Evolutionary conservation across 1,284 basidiomycete genomes (phyloP), one percentile per base, ranked within the genome.

Genomic region (Apiotrichum siamense): DNA sequence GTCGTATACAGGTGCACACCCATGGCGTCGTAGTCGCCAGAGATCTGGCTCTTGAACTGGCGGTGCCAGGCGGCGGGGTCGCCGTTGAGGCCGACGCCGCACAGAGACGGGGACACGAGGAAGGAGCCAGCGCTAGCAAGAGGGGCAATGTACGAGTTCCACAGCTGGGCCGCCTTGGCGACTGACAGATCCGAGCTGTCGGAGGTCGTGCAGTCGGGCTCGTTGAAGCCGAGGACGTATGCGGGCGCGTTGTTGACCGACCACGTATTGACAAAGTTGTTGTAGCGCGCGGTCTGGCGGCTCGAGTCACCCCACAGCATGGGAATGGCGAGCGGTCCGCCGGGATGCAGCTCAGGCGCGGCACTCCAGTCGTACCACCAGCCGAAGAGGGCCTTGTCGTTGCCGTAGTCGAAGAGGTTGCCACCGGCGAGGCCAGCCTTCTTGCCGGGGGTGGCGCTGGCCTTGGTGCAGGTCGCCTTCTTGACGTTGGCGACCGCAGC

Each of bases 1-100:
- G 66, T 65, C 64, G 73, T 74, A 67, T 75, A 73, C 63, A 73
- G 66, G 62, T 73, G 73, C 21, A 72, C 40, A 43, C 63, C 67
- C 54, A 65, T 69, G 44, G 72, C 60, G 50, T 73, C 72, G 59
- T 62, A 73, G 26, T 47, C 33, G 3, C 48, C 32, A 45, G 61
- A 61, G 42, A 44, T 23, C 21, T 47, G 47, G 6, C 55, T 45
- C 45, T 60, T 49, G 64, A 75, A 73, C 58, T 72, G 70, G 44
- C 70, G 64, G 25, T n/a, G 25, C 25, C 25, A 41, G 7, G 2
- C 7, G 4, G 13, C 25, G 23, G 2, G 4, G 9, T 24, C 21
- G 21, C 17, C 21, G 7, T n/a, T 27, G 1, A 20, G 6, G n/a
- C n/a, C n/a, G 12, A 24, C 17, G 4, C 32, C 32, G 57, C 73